These are phyloP conservation scores for Yamadazyma siamensis DNA, from an alignment of 1,139 yeast genomes.

Conservation along the genomic window DNA sequence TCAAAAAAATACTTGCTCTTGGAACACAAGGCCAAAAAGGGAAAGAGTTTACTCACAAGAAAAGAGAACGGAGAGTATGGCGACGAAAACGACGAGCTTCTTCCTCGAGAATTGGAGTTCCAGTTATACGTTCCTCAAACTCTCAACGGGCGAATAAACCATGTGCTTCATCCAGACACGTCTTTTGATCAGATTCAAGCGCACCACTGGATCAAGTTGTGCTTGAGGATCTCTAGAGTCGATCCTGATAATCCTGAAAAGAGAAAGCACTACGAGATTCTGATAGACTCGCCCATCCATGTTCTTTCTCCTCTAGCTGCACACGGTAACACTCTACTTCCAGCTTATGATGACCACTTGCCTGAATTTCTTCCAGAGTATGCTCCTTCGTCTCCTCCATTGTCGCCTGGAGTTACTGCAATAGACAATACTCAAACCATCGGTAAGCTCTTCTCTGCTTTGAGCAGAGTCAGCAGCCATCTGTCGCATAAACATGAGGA, in stretches of 20 bases:
- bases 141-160: slow-evolving; percentile 44
- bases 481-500: slow-evolving; percentile 7
- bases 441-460: slow-evolving; percentile 14
- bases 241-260: slow-evolving; percentile 55
- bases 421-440: slow-evolving; percentile 28
- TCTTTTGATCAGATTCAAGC: slow-evolving; percentile 73
- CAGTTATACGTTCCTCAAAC: slow-evolving; percentile 74
- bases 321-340: slow-evolving; percentile 69
- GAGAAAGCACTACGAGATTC: slow-evolving; percentile 85
- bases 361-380: slow-evolving; percentile 21
- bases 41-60: slow-evolving; percentile 35
- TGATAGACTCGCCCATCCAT: slow-evolving; percentile 89
- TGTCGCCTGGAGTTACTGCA: slow-evolving; percentile 56
- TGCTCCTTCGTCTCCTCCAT: slow-evolving; percentile 29
- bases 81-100: slow-evolving; percentile 29
- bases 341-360: slow-evolving; percentile 44
- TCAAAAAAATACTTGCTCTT: slow-evolving; percentile 71
- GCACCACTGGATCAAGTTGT: slow-evolving; percentile 91
- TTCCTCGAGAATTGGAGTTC: slow-evolving; percentile 71
- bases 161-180: slow-evolving; percentile 74
- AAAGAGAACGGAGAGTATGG: slow-evolving; percentile 33
- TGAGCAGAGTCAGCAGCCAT: slow-evolving; percentile 9
- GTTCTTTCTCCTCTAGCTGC: slow-evolving; percentile 63
- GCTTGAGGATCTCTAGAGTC: slow-evolving; percentile 67
- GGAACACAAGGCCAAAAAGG: slow-evolving; percentile 71